Percentiles rank a stretch among this genome's conserved stretches.
Conservation (phyloP, 768 basidiomycete genomes). For the Suillus hirtellus region DNA sequence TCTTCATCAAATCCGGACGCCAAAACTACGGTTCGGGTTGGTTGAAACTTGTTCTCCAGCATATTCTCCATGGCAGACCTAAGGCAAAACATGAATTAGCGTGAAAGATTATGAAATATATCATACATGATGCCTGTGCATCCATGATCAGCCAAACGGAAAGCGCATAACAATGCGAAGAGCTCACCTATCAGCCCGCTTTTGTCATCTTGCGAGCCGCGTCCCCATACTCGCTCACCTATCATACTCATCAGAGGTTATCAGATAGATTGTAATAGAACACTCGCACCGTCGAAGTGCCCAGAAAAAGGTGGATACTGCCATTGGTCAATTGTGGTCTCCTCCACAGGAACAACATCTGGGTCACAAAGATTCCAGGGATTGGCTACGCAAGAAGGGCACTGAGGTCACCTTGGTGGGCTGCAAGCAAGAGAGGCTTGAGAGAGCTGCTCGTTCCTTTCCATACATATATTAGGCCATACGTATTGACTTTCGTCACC, state of each 20-base stretch:
- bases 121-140: constrained; percentile 48
- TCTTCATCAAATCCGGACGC: constrained; percentile 82
- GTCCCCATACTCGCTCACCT: constrained; percentile 48
- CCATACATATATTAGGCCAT: constrained; percentile 62
- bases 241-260: background rate
- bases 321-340: constrained; percentile 57
- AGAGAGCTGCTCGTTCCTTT: constrained; percentile 46
- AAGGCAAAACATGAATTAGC: constrained; percentile 1
- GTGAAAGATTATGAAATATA: constrained; percentile 1
- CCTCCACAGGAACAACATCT: constrained; percentile 73
- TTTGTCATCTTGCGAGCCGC: constrained; percentile 60
- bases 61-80: constrained; percentile 65
- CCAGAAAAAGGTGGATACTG: constrained; percentile 64
- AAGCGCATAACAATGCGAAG: background rate
- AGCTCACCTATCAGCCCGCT: constrained; percentile 52
- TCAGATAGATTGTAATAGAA: background rate
- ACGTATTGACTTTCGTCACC: constrained; percentile 61
- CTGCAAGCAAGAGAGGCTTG: constrained; percentile 58
- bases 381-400: background rate
- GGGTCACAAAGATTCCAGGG: background rate
- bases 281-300: constrained; percentile 48
- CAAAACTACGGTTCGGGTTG: constrained; percentile 60
- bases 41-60: constrained; percentile 60
- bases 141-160: background rate
- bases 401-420: constrained; percentile 48